These are phyloP conservation scores for Antarctomyces pellizariae DNA, from an alignment of 495 filamentous ascomycete genomes.

Conservation along the genomic window DNA sequence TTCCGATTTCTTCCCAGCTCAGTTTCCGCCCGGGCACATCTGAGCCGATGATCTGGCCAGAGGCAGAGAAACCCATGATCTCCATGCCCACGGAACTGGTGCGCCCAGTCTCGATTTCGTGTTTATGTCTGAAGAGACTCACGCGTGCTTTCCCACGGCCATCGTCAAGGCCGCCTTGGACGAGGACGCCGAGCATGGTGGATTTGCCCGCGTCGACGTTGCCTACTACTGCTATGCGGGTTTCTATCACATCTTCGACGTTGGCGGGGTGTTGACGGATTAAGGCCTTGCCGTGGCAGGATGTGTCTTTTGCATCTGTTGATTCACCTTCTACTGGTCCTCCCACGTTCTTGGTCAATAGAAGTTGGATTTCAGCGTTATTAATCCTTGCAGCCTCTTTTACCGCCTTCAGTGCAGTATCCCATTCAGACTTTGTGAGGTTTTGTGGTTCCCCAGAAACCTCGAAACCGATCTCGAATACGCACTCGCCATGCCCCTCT, in stretches of 20 bases:
- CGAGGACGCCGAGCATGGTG: conserved; percentile 88
- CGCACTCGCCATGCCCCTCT: conserved; percentile 73
- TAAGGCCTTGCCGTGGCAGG: conserved; percentile 59
- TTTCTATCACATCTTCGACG: conserved; percentile 78
- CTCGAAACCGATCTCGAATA: conserved; percentile 86
- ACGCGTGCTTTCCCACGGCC: conserved; percentile 83
- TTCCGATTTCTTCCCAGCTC: conserved; percentile 96
- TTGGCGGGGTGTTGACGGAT: conserved; percentile 49
- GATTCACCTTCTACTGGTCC: conserved; percentile 44
- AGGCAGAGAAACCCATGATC: conserved; percentile 92
- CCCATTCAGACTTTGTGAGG: conserved; percentile 58
- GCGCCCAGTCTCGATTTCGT: conserved; percentile 85
- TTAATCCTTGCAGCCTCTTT: conserved; percentile 37
- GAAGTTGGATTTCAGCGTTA: conserved; percentile 48
- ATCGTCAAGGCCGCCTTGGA: conserved; percentile 89
- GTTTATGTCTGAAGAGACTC: conserved; percentile 93
- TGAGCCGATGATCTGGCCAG: conserved; percentile 62
- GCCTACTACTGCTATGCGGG: conserved; percentile 88
- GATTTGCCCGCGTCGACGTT: conserved; percentile 96
- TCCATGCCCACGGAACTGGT: conserved; percentile 96
- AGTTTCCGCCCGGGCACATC: conserved; percentile 66
- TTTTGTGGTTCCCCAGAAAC: conserved; percentile 82
- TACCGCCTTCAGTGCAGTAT: conserved; percentile 44
- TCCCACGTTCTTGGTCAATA: conserved; percentile 76
- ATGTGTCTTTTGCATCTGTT: conserved; percentile 38